Base-by-base conservation (phyloP, 2,329 filamentous ascomycete genomes). In the Fonsecaea monophora region DNA sequence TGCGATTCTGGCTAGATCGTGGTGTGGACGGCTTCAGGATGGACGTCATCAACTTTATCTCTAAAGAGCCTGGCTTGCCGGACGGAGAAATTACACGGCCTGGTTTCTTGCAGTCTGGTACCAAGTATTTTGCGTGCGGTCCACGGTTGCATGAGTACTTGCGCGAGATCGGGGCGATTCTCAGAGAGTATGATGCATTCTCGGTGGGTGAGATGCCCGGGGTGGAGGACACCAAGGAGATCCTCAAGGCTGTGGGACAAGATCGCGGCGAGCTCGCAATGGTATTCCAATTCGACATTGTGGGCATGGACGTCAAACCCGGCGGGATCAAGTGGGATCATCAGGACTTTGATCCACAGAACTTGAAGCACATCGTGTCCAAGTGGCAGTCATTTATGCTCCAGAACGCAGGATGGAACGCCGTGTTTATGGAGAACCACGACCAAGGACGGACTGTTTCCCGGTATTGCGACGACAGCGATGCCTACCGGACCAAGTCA, bases 1-100 rank as follows among this genome's bases (percentile, higher is more conserved):
- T 94, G 85, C 84, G 86, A 34, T 95, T 94, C 75, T 95, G 92
- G 92, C 84, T 95, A 0, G 81, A 91, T 56, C 85, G 86, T 37
- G 91, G 91, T 1, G 88, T 91, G 0, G 87, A 90, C 60, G 90
- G 90, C 4, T 92, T 92, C 80, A 84, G 90, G 15, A 85, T 92
- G 78, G 90, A 92, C 73, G 89, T 89, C 0, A 89, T 92, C 77
- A 91, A 91, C 77, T 85, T 90, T 78, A 90, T 90, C 74, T 89
- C 86, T 73, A 92, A 92, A 74, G 82, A 85, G 70, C 79, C 82
- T 0, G 83, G 82, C 0, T 74, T 78, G 60, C 79, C 81, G 0
- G 87, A 90, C 70, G 78, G 77, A 6, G 77, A 64, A n/a, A 53
- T 68, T 40, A 78, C 82, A 7, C 75, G 79, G 5, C 78, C 77